These are phyloP conservation scores for Fistulina hepatica DNA, from an alignment of 1,284 basidiomycete genomes.

Conservation along the genomic window DNA sequence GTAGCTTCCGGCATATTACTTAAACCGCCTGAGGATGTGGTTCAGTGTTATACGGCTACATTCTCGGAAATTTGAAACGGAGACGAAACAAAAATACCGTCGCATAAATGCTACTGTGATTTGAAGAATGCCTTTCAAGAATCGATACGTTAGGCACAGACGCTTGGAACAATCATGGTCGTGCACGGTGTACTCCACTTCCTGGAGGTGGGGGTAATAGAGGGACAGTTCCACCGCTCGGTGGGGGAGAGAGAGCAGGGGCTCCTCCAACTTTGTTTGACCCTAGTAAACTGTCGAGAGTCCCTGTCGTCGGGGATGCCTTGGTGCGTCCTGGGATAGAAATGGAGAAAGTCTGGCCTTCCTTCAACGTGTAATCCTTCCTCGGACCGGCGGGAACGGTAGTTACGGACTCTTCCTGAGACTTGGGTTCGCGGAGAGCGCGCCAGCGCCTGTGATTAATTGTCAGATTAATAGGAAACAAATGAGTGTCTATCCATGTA, in stretches of 20 bases:
- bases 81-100: too few relatives aligned
- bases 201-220: too few relatives aligned
- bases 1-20: too few relatives aligned
- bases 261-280: too few relatives aligned
- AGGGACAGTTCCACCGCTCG: conserved; percentile 17
- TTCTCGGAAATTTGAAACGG: too few relatives aligned
- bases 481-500: background rate
- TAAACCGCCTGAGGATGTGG: too few relatives aligned
- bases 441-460: conserved; percentile 42
- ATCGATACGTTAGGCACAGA: too few relatives aligned
- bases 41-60: too few relatives aligned
- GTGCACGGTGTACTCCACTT: too few relatives aligned
- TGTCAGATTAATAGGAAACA: conserved; percentile 4
- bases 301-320: conserved; percentile 18
- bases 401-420: conserved; percentile 36
- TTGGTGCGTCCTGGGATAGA: conserved; percentile 68
- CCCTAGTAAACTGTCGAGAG: conserved; percentile 28
- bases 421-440: conserved; percentile 43
- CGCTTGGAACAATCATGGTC: too few relatives aligned
- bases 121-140: too few relatives aligned
- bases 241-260: conserved; percentile 9
- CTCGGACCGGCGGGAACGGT: conserved; percentile 69
- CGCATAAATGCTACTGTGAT: too few relatives aligned
- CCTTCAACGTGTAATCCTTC: conserved; percentile 92
- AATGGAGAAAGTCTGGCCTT: conserved; percentile 93